Evolutionary conservation across 2,329 filamentous ascomycete genomes (phyloP), one percentile per base, ranked within the genome.

Genomic region (Ophiosphaerella narmari): DNA sequence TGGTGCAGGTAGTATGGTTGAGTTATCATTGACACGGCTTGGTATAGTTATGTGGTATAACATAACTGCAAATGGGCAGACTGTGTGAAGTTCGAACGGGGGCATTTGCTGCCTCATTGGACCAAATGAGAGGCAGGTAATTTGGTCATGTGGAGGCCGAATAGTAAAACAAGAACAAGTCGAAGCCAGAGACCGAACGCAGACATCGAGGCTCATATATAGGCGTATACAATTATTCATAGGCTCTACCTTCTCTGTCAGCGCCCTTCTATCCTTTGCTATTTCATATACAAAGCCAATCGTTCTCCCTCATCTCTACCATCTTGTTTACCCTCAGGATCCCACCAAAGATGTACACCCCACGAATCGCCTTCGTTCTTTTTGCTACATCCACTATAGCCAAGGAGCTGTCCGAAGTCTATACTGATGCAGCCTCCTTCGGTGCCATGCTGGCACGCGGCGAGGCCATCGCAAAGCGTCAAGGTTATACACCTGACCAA

Each of bases 401-500:
- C 6, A 12, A 48, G 47, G 67, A 70, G 32, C 7, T 34, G 2
- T 18, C 39, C 8, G 29, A 42, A 16, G 63, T 59, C 29, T 65
- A 70, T 55, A 68, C 72, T 14, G 52, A 64, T 48, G 68, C 70
- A 42, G 71, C 76, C 63, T 68, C 71, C 60, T 71, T 74, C 42
- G 57, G 60, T 36, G 68, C 68, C 45, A 71, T 72, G 66, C 68
- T 74, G 71, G 60, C 79, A 78, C 66, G 73, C n/a, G 54, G 56
- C 29, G 56, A 58, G 23, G 48, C 55, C 23, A 49, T 65, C 26
- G 39, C 50, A 18, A 65, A 63, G 40, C 62, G 63, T 39, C 62
- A 64, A 74, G 60, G 75, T 65, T 58, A 71, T 68, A 71, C 74
- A 70, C 82, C 77, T 45, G 73, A 46, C 62, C 73, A 42, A 16